Evolutionary conservation across 495 filamentous ascomycete species (phyloP).

Genomic region (Daldinia concentrica): DNA sequence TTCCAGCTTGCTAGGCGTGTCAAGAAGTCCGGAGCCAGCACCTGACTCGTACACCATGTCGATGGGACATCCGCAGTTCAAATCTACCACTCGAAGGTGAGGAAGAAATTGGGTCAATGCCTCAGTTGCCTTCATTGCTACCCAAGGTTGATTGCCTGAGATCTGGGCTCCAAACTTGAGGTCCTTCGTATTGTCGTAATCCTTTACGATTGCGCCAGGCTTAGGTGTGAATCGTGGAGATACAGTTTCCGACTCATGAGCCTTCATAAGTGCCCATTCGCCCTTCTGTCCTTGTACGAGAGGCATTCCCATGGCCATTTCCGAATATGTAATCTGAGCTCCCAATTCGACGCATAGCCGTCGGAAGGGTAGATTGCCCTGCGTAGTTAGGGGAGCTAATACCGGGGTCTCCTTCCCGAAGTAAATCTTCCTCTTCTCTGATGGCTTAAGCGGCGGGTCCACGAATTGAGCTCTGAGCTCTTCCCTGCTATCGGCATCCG

Average conservation of each 20-base stretch:
- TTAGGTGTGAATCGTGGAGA: constrained; percentile 65
- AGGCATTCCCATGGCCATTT: constrained; percentile 95
- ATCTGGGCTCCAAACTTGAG: constrained; percentile 92
- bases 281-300: constrained; percentile 88
- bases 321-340: constrained; percentile 93
- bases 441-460: constrained; percentile 86
- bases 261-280: constrained; percentile 95
- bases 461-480: constrained; percentile 81
- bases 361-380: constrained; percentile 97
- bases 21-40: constrained; percentile 93
- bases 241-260: constrained; percentile 79
- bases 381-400: constrained; percentile 86
- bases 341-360: constrained; percentile 90
- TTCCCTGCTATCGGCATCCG: constrained; percentile 51
- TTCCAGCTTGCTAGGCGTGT: constrained; percentile 81
- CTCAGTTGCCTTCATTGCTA: constrained; percentile 87
- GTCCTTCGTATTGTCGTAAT: constrained; percentile 84
- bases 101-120: constrained; percentile 78
- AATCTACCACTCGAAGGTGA: constrained; percentile 83
- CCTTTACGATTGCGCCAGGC: constrained; percentile 64
- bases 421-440: constrained; percentile 92
- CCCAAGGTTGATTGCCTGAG: constrained; percentile 86
- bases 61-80: constrained; percentile 98
- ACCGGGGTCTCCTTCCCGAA: constrained; percentile 93
- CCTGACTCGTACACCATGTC: constrained; percentile 88